Evolutionary conservation across 352 stramenopile genomes (phyloP).

Genomic region (Phytopythium vexans): DNA sequence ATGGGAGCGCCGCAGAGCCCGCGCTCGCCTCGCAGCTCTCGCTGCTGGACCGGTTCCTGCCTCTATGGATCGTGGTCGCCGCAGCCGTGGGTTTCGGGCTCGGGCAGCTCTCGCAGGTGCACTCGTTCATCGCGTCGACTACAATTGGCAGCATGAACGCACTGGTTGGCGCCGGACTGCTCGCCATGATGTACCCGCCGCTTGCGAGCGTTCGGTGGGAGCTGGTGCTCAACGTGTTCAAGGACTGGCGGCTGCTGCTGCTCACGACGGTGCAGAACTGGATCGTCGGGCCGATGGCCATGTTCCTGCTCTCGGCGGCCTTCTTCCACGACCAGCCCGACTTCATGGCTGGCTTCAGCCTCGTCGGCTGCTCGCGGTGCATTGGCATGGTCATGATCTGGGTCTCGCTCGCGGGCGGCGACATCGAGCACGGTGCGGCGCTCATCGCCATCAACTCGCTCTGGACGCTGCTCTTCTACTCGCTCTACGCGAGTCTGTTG

Average conservation of each 20-base stretch:
- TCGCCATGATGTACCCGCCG: conserved; percentile 66
- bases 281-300: conserved; percentile 44
- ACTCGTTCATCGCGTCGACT: conserved; percentile 41
- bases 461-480: conserved; percentile 59
- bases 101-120: conserved; percentile 34
- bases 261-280: conserved; percentile 64
- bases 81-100: conserved; percentile 35
- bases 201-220: conserved; percentile 56
- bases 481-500: conserved; percentile 54
- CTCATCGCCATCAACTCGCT: conserved; percentile 74
- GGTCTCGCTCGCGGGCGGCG: conserved; percentile 55
- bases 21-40: conserved; percentile 21
- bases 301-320: conserved; percentile 46
- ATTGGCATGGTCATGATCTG: conserved; percentile 87
- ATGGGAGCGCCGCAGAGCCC: too few species aligned
- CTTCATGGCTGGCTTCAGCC: conserved; percentile 62
- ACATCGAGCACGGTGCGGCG: conserved; percentile 63
- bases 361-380: conserved; percentile 68
- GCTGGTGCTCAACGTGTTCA: conserved; percentile 32
- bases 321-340: conserved; percentile 47
- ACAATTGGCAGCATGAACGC: conserved; percentile 46
- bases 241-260: conserved; percentile 45
- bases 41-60: conserved; percentile 48
- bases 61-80: conserved; percentile 59
- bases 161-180: conserved; percentile 44